Base-by-base conservation (phyloP, 495 filamentous ascomycete genomes). In the Astrothelium macrocarpum region DNA sequence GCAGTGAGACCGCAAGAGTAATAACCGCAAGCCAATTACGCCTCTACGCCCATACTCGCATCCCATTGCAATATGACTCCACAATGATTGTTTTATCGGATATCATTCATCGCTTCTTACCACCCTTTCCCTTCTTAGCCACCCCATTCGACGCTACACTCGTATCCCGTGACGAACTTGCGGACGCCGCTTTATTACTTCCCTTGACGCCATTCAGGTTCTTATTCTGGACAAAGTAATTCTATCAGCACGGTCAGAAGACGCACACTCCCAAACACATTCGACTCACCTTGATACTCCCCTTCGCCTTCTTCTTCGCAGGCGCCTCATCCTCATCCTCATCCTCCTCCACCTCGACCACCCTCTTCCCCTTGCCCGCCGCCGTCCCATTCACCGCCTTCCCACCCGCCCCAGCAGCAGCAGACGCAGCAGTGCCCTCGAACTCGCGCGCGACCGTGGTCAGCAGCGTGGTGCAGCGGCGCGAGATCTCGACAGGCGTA, bases 361-460 rank as follows among this genome's bases (percentile, higher is more conserved):
- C 89, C 65, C 90, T 90, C 60, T 86, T 83, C 32, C 78, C 79
- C 73, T 91, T 94, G 65, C 85, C 83, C 65, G n/a, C n/a, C n/a
- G n/a, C n/a, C n/a, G 79, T 78, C 61, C 78, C 76, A 66, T 79
- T 78, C 26, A 76, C 66, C 12, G 67, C 58, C 64, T 81, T 84
- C 0, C 76, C 72, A 53, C 86, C 84, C 2, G 71, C 76, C 20
- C 5, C 43, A 32, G 53, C 56, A 2, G 63, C 63, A 59, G 86
- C 61, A 20, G 11, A 9, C 5, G 11, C 25, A 20, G 23, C 49
- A 56, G 23, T 29, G 18, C 32, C 80, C 72, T 97, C 93, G 74
- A 97, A 96, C 75, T 99, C 95, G 72, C 92, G 85, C 34, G 91
- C 87, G 28, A 99, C 88, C 1, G 95, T 96, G 62, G 91, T 93